These are phyloP conservation scores for Sutorius australiensis DNA, from an alignment of 768 basidiomycete genomes.

Conservation along the genomic window DNA sequence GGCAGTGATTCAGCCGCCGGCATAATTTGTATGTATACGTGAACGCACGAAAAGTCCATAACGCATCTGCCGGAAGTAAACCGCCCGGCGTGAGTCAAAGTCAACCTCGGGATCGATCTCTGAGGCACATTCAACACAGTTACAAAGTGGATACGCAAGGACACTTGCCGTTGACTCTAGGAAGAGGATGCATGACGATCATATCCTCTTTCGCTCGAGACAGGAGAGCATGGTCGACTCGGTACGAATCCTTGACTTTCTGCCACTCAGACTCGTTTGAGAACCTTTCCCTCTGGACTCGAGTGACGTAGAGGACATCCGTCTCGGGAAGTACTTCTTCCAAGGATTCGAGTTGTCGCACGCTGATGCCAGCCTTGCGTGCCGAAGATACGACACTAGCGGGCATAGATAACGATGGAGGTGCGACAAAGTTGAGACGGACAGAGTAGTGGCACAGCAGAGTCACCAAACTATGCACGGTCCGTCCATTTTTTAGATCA, in stretches of 20 bases:
- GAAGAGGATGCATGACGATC: constrained; percentile 99
- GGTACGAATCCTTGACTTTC: constrained; percentile 86
- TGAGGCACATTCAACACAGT: constrained; percentile 29
- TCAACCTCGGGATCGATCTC: constrained; percentile 99
- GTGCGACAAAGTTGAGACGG: constrained; percentile 93
- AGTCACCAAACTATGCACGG: constrained; percentile 93
- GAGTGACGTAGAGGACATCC: constrained; percentile 95
- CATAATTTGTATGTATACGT: neutral
- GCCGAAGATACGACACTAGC: constrained; percentile 77
- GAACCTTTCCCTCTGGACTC: constrained; percentile 95
- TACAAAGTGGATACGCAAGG: neutral
- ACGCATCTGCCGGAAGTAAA: constrained; percentile 98
- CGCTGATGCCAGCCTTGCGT: constrained; percentile 74
- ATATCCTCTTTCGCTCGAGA: constrained; percentile 93
- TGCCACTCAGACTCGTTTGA: constrained; percentile 78
- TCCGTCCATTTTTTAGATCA: constrained; percentile 96
- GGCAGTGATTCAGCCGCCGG: neutral
- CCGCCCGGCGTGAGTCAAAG: constrained; percentile 89
- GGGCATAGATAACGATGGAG: constrained; percentile 85
- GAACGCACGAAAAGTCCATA: constrained; percentile 91
- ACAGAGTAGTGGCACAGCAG: constrained; percentile 90
- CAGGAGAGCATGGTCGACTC: constrained; percentile 91
- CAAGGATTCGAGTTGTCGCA: constrained; percentile 79
- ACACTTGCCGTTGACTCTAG: constrained; percentile 75
- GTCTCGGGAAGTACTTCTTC: constrained; percentile 90